Evolutionary conservation across 805 yeast genomes (phyloP).

Genomic region (Candida vartiovaarae): DNA sequence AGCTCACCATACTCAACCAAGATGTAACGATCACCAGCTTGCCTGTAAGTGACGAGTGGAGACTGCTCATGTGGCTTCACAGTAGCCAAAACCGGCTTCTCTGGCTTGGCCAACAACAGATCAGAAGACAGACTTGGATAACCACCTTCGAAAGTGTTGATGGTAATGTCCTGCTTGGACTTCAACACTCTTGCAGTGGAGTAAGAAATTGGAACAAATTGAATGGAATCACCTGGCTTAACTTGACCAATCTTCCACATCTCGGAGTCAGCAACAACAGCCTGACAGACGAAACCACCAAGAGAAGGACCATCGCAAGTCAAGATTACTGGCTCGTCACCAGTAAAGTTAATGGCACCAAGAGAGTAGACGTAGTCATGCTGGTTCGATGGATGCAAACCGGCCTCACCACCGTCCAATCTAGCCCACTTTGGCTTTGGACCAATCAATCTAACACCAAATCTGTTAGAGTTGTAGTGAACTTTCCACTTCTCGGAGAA

Average conservation of each 20-base stretch:
- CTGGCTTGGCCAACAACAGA: constrained; percentile 36
- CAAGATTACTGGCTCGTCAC: constrained; percentile 95
- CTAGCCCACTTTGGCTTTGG: constrained; percentile 98
- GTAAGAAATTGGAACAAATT: constrained; percentile 71
- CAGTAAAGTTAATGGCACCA: constrained; percentile 96
- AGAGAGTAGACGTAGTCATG: constrained; percentile 95
- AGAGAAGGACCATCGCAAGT: constrained; percentile 97
- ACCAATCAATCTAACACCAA: constrained; percentile 90
- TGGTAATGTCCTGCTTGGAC: constrained; percentile 47
- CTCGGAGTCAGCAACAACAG: constrained; percentile 92
- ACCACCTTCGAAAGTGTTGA: constrained; percentile 37
- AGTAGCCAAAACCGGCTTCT: constrained; percentile 63
- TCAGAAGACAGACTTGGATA: constrained; percentile 25
- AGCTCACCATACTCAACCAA: constrained; percentile 92
- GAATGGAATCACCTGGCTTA: constrained; percentile 84
- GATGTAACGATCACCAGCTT: constrained; percentile 94
- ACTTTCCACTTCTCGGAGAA: constrained; percentile 83
- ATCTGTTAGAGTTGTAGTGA: constrained; percentile 94
- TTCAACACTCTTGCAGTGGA: constrained; percentile 63
- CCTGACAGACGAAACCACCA: constrained; percentile 97
- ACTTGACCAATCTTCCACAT: constrained; percentile 99
- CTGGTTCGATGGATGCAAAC: constrained; percentile 96
- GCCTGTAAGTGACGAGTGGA: constrained; percentile 81
- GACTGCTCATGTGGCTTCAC: constrained; percentile 40
- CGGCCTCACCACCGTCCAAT: constrained; percentile 95